Conservation (phyloP, 1,284 basidiomycete species). For the Thelephora terrestris region DNA sequence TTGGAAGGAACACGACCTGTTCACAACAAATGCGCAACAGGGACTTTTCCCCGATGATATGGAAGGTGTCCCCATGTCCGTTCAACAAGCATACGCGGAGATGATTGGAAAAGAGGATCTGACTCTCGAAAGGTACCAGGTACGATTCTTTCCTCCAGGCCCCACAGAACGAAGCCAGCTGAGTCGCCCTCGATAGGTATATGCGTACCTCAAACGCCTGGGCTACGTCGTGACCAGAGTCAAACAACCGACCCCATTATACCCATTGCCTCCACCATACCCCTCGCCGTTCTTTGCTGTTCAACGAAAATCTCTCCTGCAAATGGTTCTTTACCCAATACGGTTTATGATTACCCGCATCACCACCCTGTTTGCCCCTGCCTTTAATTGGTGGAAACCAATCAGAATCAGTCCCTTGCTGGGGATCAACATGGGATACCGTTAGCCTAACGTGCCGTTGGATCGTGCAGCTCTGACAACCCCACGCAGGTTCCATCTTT, state of each 20-base stretch:
- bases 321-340: conserved; percentile 24
- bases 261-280: conserved; percentile 41
- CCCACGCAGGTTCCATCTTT: conserved; percentile 53
- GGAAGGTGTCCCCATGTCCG: conserved; percentile 71
- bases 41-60: conserved; percentile 30
- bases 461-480: conserved; percentile 2
- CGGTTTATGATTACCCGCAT: conserved; percentile 24
- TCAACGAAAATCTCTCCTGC: conserved; percentile 21
- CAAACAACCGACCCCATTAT: conserved; percentile 46
- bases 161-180: neutral
- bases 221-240: conserved; percentile 84
- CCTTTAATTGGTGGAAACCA: conserved; percentile 55
- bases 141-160: conserved; percentile 22
- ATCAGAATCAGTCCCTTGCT: conserved; percentile 35
- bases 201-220: conserved; percentile 83
- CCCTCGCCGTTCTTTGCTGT: neutral
- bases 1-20: conserved; percentile 41
- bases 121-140: conserved; percentile 82
- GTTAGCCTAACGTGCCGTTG: conserved; percentile 20
- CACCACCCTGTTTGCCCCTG: conserved; percentile 16
- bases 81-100: conserved; percentile 81
- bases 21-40: conserved; percentile 6
- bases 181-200: conserved; percentile 50
- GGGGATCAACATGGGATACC: conserved; percentile 34
- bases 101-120: conserved; percentile 75